These are phyloP conservation scores for Trypanosomatidae sp. DNA, from an alignment of 208 protist genomes.

Conservation along the genomic window DNA sequence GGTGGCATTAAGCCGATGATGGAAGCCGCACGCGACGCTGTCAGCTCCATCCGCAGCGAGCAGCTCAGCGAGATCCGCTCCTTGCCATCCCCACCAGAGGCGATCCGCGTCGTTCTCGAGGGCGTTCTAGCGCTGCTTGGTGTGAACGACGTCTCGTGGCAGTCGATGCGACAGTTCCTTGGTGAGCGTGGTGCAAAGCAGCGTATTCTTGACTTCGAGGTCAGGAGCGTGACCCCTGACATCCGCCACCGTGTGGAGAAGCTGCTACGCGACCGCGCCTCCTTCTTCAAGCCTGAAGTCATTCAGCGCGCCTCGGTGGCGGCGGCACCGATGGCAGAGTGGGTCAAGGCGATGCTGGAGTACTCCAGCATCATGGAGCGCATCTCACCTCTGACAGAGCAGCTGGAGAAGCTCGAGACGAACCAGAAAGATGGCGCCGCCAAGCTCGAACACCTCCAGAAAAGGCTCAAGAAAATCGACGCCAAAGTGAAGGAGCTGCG, in stretches of 20 bases:
- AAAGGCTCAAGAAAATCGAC: constrained; percentile 91
- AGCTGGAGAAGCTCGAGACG: constrained; percentile 82
- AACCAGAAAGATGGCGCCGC: constrained; percentile 79
- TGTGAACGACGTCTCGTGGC: constrained; percentile 95
- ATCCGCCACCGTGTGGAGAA: constrained; percentile 83
- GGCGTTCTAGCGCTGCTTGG: constrained; percentile 97
- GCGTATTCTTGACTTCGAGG: constrained; percentile 97
- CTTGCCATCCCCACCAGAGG: constrained; percentile 93
- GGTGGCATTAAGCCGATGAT: constrained; percentile 93
- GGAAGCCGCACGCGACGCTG: constrained; percentile 93
- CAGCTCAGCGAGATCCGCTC: constrained; percentile 96
- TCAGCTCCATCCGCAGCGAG: constrained; percentile 93
- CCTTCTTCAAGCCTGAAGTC: constrained; percentile 93
- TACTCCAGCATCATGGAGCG: constrained; percentile 95
- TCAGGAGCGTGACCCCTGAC: constrained; percentile 84
- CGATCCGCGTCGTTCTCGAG: constrained; percentile 95
- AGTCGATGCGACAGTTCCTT: constrained; percentile 96
- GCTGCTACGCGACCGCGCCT: constrained; percentile 84
- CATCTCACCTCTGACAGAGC: constrained; percentile 82
- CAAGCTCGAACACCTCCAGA: constrained; percentile 73
- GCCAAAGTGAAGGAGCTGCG: constrained; percentile 75
- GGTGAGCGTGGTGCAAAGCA: constrained; percentile 92
- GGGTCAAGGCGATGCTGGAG: constrained; percentile 96
- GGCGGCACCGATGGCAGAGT: constrained; percentile 96
- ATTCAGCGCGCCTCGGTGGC: constrained; percentile 93